Percentiles rank a stretch among this genome's conserved stretches.
phyloP scores from a whole-genome alignment of 768 basidiomycete species.

The Leucocoprinus leucothites region DNA sequence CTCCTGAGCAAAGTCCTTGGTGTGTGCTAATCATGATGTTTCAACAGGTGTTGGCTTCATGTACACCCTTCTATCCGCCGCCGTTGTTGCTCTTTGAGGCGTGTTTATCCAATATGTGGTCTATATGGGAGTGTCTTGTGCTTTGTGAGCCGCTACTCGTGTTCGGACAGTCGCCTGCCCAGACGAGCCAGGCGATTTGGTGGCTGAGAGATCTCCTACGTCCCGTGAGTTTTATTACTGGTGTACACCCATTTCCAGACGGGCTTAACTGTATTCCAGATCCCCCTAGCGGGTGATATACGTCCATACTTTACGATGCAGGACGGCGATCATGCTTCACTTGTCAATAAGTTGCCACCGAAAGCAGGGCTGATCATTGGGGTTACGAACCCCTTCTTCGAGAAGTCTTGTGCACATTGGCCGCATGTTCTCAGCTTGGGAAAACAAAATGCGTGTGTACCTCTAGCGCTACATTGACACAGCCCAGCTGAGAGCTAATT shows the following conservation, averaged over 20 bases:
- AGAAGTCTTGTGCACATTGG: slow-evolving; percentile 79
- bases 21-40: not conserved
- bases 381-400: slow-evolving; percentile 87
- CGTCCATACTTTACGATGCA: slow-evolving; percentile 97
- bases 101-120: slow-evolving; percentile 67
- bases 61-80: slow-evolving; percentile 54
- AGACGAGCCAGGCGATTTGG: slow-evolving; percentile 88
- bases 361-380: slow-evolving; percentile 75
- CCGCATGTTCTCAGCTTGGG: slow-evolving; percentile 79
- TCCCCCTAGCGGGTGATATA: slow-evolving; percentile 81
- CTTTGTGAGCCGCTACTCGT: slow-evolving; percentile 89
- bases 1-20: not conserved
- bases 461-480: not conserved
- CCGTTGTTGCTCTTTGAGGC: slow-evolving; percentile 63
- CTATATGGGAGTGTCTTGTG: slow-evolving; percentile 91
- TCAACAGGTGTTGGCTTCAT: slow-evolving; percentile 63
- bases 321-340: slow-evolving; percentile 71
- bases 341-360: slow-evolving; percentile 84
- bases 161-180: slow-evolving; percentile 73
- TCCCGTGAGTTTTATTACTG: slow-evolving; percentile 49
- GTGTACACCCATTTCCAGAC: not conserved
- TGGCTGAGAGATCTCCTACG: slow-evolving; percentile 86
- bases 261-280: slow-evolving; percentile 36
- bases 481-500: not conserved
- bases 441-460: slow-evolving; percentile 39